Base-by-base conservation (phyloP, 2,329 filamentous ascomycete species). In the Fusarium lateritium region DNA sequence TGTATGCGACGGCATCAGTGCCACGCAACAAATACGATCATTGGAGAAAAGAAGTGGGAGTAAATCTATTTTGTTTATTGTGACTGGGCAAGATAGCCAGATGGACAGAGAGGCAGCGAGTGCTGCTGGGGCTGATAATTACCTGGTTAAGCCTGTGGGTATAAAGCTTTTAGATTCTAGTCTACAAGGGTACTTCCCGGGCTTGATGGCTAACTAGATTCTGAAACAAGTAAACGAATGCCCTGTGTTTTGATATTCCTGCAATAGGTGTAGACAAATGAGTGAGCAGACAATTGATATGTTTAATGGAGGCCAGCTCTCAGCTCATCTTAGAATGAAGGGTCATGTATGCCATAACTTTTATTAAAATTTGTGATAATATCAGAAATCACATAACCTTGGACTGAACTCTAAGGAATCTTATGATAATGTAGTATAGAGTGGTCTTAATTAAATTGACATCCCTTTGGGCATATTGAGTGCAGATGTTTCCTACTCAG, bases 61-160 rank as follows among this genome's bases (percentile, higher is more conserved):
- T 40, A 49, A 52, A 2, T 26, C 61, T 10, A 56, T 70, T 31
- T 22, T 76, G 4, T 75, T 77, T 7, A 71, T 76, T 2, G 65
- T 76, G 2, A 77, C 76, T 0, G 74, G 72, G 2, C 76, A 77
- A 47, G 76, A 77, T 22, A 75, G 67, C 24, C 60, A 47, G 14
- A 42, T 6, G 19, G 73, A 75, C 9, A 66, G 72, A 14, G 58
- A 57, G 5, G 49, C 54, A 3, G 69, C 72, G 9, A 62, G 49
- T 19, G 45, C 50, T 34, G 73, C 61, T n/a, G 72, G 72, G 5
- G 73, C 73, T 14, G 62, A 75, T 40, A 67, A 75, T 11, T 75
- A 73, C 39, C 63, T 75, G 10, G 73, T 75, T 2, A 75, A 75
- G 13, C 73, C 72, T 2, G 71, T 75, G 3, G 50, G 67, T 6